phyloP scores from a whole-genome alignment of 768 basidiomycete genomes.

The Sarcomyxa edulis region DNA sequence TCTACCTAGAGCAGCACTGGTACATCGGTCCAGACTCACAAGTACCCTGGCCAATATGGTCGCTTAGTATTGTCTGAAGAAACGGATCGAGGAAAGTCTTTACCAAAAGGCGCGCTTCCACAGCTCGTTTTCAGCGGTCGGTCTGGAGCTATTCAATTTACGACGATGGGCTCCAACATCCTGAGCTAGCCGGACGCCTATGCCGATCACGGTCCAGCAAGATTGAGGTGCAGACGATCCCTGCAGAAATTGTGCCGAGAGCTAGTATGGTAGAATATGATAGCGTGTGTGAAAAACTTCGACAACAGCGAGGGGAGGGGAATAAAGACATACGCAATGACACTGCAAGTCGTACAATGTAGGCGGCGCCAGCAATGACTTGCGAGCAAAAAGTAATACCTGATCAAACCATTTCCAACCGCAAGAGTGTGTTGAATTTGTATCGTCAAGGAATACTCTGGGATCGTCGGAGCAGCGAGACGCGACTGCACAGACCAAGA shows the following conservation, averaged over 20 bases:
- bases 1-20: slow-evolving; percentile 54
- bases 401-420: slow-evolving; percentile 69
- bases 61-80: background rate
- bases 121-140: slow-evolving; percentile 58
- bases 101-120: slow-evolving; percentile 72
- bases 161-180: slow-evolving; percentile 70
- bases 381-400: slow-evolving; percentile 57
- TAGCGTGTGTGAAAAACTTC: background rate
- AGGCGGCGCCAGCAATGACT: slow-evolving; percentile 52
- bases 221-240: slow-evolving; percentile 46
- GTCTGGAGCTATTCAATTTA: slow-evolving; percentile 22
- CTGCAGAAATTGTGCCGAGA: slow-evolving; percentile 42
- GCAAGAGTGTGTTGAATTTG: slow-evolving; percentile 35
- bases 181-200: slow-evolving; percentile 67
- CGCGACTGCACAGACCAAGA: slow-evolving; percentile 31
- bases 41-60: slow-evolving; percentile 53
- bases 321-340: slow-evolving; percentile 45
- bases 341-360: slow-evolving; percentile 71
- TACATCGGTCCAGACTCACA: slow-evolving; percentile 40
- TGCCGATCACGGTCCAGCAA: slow-evolving; percentile 58
- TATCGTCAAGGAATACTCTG: slow-evolving; percentile 43
- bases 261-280: slow-evolving; percentile 23
- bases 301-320: background rate
- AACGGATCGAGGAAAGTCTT: slow-evolving; percentile 4
- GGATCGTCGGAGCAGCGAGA: slow-evolving; percentile 50